phyloP scores from a whole-genome alignment of 2,329 filamentous ascomycete species.

The Phaeoacremonium minimum region DNA sequence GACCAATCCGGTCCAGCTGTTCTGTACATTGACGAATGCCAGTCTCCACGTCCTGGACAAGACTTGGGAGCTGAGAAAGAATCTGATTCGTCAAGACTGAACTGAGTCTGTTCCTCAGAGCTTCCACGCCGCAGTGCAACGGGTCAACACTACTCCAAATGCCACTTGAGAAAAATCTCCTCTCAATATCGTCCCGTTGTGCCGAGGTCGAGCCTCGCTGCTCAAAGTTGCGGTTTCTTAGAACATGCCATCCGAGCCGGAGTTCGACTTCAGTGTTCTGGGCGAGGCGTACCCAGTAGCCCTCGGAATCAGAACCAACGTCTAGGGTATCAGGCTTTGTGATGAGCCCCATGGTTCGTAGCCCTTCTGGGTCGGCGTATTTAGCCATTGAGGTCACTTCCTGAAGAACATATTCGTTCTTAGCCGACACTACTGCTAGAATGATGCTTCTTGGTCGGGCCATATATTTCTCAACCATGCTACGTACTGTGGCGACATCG shows the following conservation, averaged over 20 bases:
- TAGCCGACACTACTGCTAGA: conserved; percentile 44
- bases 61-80: conserved; percentile 13
- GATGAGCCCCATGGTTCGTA: conserved; percentile 44
- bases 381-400: conserved; percentile 35
- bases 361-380: conserved; percentile 15
- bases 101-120: conserved; percentile 10
- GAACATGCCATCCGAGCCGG: conserved; percentile 30
- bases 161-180: conserved; percentile 24
- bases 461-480: conserved; percentile 48
- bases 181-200: conserved; percentile 25
- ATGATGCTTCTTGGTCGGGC: conserved; percentile 46
- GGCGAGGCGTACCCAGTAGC: conserved; percentile 19
- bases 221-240: conserved; percentile 28
- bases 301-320: conserved; percentile 18
- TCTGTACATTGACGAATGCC: conserved; percentile 8
- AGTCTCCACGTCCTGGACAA: conserved; percentile 13
- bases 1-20: conserved; percentile 10
- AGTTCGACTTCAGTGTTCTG: conserved; percentile 25
- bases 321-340: conserved; percentile 37
- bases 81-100: conserved; percentile 13
- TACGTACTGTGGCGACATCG: conserved; percentile 32
- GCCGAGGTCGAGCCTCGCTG: conserved; percentile 17
- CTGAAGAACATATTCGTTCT: conserved; percentile 50
- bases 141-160: conserved; percentile 29
- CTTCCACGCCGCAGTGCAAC: conserved; percentile 10